A percentile compares a stretch with the other conserved stretches of the same genome.
Conservation (phyloP, 306 rosid genomes). For the Cotoneaster glaucophyllus region DNA sequence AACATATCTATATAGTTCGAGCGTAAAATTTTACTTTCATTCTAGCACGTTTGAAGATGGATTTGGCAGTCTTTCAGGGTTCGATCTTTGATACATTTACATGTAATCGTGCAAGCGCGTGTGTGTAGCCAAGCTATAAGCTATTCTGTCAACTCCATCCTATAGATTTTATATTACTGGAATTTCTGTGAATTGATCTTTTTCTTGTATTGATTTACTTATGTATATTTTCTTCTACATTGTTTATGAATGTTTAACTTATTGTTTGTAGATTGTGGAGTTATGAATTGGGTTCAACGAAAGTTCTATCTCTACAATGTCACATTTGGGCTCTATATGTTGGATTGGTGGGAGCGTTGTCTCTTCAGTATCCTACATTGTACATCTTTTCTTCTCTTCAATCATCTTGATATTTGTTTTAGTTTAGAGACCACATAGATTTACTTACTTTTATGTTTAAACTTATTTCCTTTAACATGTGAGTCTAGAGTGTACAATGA, state of each 20-base stretch:
- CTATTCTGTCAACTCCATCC: too few relatives aligned
- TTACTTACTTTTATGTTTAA: background rate
- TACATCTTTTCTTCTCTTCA: background rate
- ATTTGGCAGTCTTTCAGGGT: background rate
- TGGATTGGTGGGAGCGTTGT: constrained; percentile 96
- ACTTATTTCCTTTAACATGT: background rate
- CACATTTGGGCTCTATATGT: constrained; percentile 86
- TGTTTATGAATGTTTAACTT: background rate
- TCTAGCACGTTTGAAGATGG: background rate
- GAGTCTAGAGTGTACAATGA: too few relatives aligned
- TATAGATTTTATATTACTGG: too few relatives aligned
- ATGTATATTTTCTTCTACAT: too few relatives aligned
- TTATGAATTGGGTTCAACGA: constrained; percentile 87
- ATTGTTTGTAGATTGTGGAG: constrained; percentile 18
- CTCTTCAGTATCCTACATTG: constrained; percentile 73
- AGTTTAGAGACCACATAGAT: background rate
- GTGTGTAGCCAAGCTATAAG: too few relatives aligned
- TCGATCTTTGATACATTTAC: too few relatives aligned
- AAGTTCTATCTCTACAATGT: constrained; percentile 84
- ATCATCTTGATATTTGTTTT: background rate
- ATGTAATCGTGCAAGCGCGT: too few relatives aligned
- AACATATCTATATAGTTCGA: background rate
- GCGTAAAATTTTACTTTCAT: background rate
- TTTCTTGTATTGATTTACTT: too few relatives aligned
- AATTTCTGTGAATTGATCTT: too few relatives aligned